Conservation (phyloP, 164 flowering plant genomes). For the Euptelea pleiosperma region DNA sequence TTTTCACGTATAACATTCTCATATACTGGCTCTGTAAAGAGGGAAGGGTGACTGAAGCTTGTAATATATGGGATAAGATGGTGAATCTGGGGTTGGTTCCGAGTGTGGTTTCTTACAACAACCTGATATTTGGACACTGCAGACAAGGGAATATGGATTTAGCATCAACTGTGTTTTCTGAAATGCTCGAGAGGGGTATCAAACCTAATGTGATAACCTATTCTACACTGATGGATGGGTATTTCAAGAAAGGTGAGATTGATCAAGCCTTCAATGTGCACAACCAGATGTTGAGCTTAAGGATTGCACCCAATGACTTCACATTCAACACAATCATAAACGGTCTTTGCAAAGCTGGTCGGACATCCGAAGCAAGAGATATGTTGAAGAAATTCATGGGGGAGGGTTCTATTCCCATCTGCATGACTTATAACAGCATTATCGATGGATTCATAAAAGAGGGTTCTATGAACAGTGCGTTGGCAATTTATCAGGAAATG, state of each 20-base stretch:
- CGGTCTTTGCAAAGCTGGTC: conserved; percentile 69
- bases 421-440: conserved; percentile 62
- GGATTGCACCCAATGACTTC: conserved; percentile 44
- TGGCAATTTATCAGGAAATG: conserved; percentile 52
- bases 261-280: conserved; percentile 40
- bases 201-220: conserved; percentile 58
- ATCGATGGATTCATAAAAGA: conserved; percentile 67
- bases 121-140: conserved; percentile 59
- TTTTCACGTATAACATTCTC: conserved; percentile 43
- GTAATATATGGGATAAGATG: conserved; percentile 53
- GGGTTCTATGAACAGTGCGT: conserved; percentile 33
- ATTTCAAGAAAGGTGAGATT: conserved; percentile 47
- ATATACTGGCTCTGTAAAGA: conserved; percentile 45
- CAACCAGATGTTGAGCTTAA: conserved; percentile 40
- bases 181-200: conserved; percentile 43
- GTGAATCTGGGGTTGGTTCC: conserved; percentile 44
- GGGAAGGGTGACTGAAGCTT: conserved; percentile 52
- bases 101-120: conserved; percentile 51
- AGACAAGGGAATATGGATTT: conserved; percentile 41
- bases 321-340: conserved; percentile 52
- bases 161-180: conserved; percentile 36
- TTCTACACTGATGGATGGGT: conserved; percentile 56
- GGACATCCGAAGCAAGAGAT: conserved; percentile 39
- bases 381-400: conserved; percentile 39
- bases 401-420: conserved; percentile 46